phyloP scores from a whole-genome alignment of 1,284 basidiomycete genomes.

The Irpex sp. region DNA sequence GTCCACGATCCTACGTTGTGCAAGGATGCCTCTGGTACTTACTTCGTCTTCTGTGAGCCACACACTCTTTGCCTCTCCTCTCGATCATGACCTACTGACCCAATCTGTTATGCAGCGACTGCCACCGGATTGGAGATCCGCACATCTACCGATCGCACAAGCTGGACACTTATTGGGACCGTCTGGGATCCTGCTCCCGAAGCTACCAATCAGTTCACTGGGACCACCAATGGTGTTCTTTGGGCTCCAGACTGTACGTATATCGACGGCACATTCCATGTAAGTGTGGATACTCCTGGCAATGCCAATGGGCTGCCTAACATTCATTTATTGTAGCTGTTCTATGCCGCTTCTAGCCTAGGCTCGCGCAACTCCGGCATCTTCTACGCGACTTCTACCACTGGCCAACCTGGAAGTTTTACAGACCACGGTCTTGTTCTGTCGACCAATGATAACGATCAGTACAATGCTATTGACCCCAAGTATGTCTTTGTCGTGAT shows the following conservation, averaged over 20 bases:
- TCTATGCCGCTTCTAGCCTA: constrained; percentile 42
- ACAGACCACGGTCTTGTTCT: constrained; percentile 24
- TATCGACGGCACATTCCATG: background rate
- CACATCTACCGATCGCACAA: background rate
- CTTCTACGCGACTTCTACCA: constrained; percentile 45
- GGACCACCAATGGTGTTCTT: background rate
- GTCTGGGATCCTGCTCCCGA: background rate
- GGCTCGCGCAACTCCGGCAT: constrained; percentile 50
- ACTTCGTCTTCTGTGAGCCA: background rate
- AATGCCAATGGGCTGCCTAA: background rate
- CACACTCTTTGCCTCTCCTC: background rate
- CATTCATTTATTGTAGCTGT: constrained; percentile 27
- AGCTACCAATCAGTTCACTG: background rate
- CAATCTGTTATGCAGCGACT: too few species aligned
- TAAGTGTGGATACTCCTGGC: background rate
- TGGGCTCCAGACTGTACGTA: background rate
- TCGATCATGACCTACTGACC: background rate
- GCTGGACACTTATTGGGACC: background rate
- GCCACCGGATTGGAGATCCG: background rate
- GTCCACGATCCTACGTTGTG: background rate
- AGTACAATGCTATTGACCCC: background rate
- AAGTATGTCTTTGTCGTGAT: background rate
- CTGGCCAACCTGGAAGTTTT: constrained; percentile 42
- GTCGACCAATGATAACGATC: background rate
- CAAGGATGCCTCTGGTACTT: background rate